Percentiles rank a stretch among this genome's conserved stretches.
Conservation (phyloP, 176 grass and related monocot species). For the Canna indica region DNA sequence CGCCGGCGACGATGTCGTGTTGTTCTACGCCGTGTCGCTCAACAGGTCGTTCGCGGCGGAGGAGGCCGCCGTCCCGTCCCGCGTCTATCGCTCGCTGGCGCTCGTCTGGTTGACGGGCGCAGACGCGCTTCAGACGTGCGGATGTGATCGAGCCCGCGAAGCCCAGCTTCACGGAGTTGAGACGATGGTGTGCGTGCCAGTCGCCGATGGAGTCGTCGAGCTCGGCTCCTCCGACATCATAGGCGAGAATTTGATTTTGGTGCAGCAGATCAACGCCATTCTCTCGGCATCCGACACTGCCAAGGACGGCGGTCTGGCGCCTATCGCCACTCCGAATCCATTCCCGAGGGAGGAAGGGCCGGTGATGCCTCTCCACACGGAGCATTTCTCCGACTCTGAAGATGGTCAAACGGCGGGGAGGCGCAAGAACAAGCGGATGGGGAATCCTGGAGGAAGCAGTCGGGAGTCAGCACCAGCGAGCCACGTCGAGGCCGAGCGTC, state of each 20-base stretch:
- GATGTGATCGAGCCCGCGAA: constrained; percentile 22
- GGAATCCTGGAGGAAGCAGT: too few species aligned
- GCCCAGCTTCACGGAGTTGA: constrained; percentile 25
- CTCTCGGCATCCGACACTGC: background rate
- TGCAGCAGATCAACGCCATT: constrained; percentile 19
- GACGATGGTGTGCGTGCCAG: constrained; percentile 28
- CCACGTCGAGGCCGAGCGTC: too few species aligned
- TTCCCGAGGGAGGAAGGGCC: too few species aligned
- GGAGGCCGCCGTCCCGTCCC: background rate
- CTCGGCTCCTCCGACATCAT: constrained; percentile 26
- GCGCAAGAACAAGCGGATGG: too few species aligned
- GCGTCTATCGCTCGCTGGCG: background rate
- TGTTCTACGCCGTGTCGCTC: constrained; percentile 34
- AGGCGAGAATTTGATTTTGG: constrained; percentile 17
- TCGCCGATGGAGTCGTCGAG: constrained; percentile 24
- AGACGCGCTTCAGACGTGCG: constrained; percentile 1
- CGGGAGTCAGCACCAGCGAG: too few species aligned
- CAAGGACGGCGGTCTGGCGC: background rate
- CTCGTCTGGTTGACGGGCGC: constrained; percentile 22
- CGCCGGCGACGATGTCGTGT: constrained; percentile 24
- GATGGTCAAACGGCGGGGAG: too few species aligned
- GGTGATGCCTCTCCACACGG: too few species aligned
- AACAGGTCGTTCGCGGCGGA: constrained; percentile 18
- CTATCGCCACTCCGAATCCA: too few species aligned
- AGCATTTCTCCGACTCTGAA: too few species aligned